Evolutionary conservation across 805 yeast genomes (phyloP).

Genomic region (Nakazawaea ambrosiae): DNA sequence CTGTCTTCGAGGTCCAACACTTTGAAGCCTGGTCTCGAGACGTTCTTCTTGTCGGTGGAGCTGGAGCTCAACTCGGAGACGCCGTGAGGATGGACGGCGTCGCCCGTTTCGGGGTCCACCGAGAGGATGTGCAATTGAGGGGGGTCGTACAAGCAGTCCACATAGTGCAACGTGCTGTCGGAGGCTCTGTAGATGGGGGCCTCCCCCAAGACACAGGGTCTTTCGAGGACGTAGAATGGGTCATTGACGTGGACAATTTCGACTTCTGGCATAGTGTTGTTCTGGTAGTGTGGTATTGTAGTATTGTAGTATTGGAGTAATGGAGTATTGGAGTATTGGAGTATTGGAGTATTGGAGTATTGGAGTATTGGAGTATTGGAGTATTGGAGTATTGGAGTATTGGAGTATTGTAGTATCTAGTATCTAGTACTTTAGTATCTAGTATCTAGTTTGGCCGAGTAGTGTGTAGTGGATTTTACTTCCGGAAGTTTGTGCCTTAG

Average conservation of each 20-base stretch:
- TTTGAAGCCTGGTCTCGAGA: slow-evolving; percentile 16
- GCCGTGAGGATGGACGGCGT: slow-evolving; percentile 13
- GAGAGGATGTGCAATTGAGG: slow-evolving; percentile 22
- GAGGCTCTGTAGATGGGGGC: slow-evolving; percentile 24
- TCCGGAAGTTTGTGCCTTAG: too few relatives aligned
- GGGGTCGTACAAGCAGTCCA: slow-evolving; percentile 20
- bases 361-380: too few relatives aligned
- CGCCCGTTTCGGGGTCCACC: slow-evolving; percentile 19
- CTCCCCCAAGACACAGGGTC: slow-evolving; percentile 26
- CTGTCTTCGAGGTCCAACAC: slow-evolving; percentile 20
- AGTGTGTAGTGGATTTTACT: too few relatives aligned
- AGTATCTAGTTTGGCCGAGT: too few relatives aligned
- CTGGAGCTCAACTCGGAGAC: slow-evolving; percentile 10
- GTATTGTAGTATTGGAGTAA: too few relatives aligned
- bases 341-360: too few relatives aligned
- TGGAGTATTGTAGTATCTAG: too few relatives aligned
- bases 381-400: too few relatives aligned
- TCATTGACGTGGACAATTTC: slow-evolving; percentile 3
- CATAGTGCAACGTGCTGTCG: slow-evolving; percentile 26
- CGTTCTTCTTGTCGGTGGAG: slow-evolving; percentile 12
- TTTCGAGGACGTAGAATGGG: slow-evolving; percentile 16
- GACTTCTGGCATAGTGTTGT: neutral
- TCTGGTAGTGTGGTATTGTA: neutral
- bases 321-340: neutral
- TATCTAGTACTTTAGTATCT: too few relatives aligned